Percentiles rank a stretch among this genome's conserved stretches.
These are phyloP conservation scores for Dactylonectria macrodidyma DNA, from an alignment of 2,329 filamentous ascomycete genomes.

Conservation along the genomic window DNA sequence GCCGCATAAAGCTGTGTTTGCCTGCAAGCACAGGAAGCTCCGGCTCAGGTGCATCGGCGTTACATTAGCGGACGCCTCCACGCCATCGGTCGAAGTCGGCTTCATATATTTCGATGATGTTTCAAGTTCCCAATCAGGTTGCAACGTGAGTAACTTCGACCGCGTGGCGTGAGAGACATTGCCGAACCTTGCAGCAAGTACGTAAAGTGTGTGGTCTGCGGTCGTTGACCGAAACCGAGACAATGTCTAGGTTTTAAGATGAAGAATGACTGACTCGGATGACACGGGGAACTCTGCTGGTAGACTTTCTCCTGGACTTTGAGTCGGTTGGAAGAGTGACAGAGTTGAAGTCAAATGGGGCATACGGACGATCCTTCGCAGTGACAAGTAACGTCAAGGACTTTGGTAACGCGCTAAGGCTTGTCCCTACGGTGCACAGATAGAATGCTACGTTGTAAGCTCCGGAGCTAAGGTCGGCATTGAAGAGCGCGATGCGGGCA, in stretches of 20 bases:
- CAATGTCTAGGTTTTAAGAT: neutral
- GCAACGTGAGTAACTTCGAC: neutral
- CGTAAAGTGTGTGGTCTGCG: no score
- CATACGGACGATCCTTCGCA: neutral
- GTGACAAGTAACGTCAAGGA: neutral
- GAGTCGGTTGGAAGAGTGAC: neutral
- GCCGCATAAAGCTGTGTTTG: neutral
- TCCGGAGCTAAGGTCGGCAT: no score
- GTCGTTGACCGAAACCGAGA: neutral
- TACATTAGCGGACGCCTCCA: conserved; percentile 6
- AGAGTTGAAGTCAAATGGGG: neutral
- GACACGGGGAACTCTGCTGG: neutral
- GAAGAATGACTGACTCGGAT: neutral
- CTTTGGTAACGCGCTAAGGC: neutral
- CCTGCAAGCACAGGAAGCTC: neutral
- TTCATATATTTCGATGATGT: conserved; percentile 2
- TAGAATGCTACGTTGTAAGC: neutral
- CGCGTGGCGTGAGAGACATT: conserved; percentile 16
- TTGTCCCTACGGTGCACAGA: neutral
- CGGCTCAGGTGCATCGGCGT: neutral
- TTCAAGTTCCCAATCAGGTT: conserved; percentile 5
- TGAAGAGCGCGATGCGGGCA: no score
- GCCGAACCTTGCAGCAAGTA: conserved; percentile 4
- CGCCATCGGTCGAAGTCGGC: neutral
- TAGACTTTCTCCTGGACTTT: neutral